Evolutionary conservation across 2,329 filamentous ascomycete genomes (phyloP).

Genomic region (Monilinia fructicola): DNA sequence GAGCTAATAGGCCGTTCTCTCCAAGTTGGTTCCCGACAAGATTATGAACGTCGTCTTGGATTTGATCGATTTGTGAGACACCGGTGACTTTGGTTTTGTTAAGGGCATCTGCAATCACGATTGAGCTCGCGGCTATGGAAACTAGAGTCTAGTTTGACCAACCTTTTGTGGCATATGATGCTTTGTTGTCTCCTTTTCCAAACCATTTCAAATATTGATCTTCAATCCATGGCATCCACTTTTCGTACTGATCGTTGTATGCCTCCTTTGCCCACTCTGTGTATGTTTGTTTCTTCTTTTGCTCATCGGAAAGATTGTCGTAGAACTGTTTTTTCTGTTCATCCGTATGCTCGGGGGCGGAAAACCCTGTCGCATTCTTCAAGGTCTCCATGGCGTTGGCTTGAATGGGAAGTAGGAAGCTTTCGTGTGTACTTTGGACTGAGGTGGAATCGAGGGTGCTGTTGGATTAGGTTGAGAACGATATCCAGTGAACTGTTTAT

Average conservation of each 20-base stretch:
- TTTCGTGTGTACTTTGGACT: background rate
- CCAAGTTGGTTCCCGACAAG: constrained; percentile 58
- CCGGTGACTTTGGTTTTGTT: constrained; percentile 69
- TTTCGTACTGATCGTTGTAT: constrained; percentile 72
- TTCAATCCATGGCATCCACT: constrained; percentile 75
- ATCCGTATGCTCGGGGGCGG: constrained; percentile 24
- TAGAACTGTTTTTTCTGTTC: constrained; percentile 30
- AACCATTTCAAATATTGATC: constrained; percentile 71
- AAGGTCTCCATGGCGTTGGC: constrained; percentile 4
- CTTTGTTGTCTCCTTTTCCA: constrained; percentile 70
- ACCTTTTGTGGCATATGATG: constrained; percentile 69
- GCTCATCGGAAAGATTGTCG: constrained; percentile 27
- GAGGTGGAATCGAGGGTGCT: background rate
- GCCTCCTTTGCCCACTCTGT: constrained; percentile 59
- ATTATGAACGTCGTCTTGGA: constrained; percentile 20
- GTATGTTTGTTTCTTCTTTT: constrained; percentile 33
- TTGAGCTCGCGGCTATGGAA: background rate
- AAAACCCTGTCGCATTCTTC: constrained; percentile 4
- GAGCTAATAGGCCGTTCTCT: constrained; percentile 65
- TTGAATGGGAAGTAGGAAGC: no score
- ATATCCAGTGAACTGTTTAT: background rate
- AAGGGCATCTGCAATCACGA: constrained; percentile 54
- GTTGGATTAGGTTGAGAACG: no score
- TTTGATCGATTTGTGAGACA: constrained; percentile 46
- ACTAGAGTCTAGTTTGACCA: constrained; percentile 29